A percentile compares a stretch with the other conserved stretches of the same genome.
These are phyloP conservation scores for Cryptococcus sp. DNA, from an alignment of 1,284 basidiomycete genomes.

Conservation along the genomic window DNA sequence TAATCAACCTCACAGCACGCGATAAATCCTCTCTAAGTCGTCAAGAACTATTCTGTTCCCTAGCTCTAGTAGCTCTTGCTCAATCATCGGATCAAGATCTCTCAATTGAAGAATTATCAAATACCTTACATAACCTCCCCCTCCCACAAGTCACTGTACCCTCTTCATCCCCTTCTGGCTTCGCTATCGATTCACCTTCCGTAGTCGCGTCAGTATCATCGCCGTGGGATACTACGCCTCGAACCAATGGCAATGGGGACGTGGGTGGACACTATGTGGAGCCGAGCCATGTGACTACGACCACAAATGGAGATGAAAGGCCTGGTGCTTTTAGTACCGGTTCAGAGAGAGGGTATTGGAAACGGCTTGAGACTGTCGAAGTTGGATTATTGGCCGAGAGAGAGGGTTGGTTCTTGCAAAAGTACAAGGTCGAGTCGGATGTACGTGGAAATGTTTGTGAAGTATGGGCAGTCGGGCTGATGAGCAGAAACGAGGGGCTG, in stretches of 20 bases:
- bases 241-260: constrained; percentile 8
- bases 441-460: constrained; percentile 54
- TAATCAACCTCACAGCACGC: constrained; percentile 33
- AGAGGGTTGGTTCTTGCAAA: constrained; percentile 77
- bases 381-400: constrained; percentile 68
- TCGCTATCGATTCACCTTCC: not conserved
- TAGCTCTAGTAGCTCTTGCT: constrained; percentile 79
- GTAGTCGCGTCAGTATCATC: constrained; percentile 13
- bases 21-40: constrained; percentile 58
- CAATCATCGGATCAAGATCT: constrained; percentile 40
- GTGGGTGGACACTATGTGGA: not conserved
- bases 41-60: constrained; percentile 79
- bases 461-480: not conserved
- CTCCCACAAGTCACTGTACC: constrained; percentile 56
- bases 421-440: constrained; percentile 74
- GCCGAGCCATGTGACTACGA: not conserved
- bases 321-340: constrained; percentile 3
- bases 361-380: constrained; percentile 64
- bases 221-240: constrained; percentile 36
- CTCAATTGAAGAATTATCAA: constrained; percentile 74
- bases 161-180: constrained; percentile 2
- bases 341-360: constrained; percentile 66
- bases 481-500: constrained; percentile 29
- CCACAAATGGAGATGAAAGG: constrained; percentile 18
- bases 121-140: constrained; percentile 64